Evolutionary conservation across 179 eudicot species (phyloP), one percentile per base, ranked within the genome.

Genomic region (Carnegiea gigantea): DNA sequence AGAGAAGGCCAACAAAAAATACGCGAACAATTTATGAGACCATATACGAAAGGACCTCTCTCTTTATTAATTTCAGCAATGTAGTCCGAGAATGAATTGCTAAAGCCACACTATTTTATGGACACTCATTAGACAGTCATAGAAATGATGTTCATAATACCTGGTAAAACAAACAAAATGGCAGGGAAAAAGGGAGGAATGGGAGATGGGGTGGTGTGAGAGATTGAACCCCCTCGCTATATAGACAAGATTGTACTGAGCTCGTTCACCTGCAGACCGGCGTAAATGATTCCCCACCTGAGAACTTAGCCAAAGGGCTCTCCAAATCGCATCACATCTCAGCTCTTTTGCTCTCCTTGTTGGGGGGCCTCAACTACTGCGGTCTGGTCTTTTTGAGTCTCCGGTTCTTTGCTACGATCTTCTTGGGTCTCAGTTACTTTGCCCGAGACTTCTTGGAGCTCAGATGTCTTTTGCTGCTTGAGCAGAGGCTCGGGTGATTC

Each of bases 121-220:
- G 77, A 85, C 87, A 81, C 46, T 70, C 44, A 70, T 33, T 65
- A 73, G 76, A 78, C 36, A 64, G 18, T 49, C 65, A 80, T 68
- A 51, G 38, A 18, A 70, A 26, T 15, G 18, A 79, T 13, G 83
- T 72, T 40, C 73, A 65, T 17, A 74, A 40, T 17, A 74, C 36
- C 36, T 15, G 78, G 38, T 15, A 78, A 77, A 71, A 68, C 20
- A 38, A 70, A 26, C 53, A 40, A n/a, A 76, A 60, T 24, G 77
- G 68, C 40, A 60, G 24, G 46, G 43, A 43, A 7, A 51, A 40
- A 28, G 73, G 68, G 53, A 36, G 46, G 23, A 5, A 40, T 5
- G 36, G 73, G 33, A 10, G 13, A 3, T 26, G 8, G 44, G 20
- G 10, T 23, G 26, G 59, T 9, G 46, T 18, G 24, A 11, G 23